Base-by-base conservation (phyloP, 495 filamentous ascomycete genomes). In the Talaromyces borbonicus region DNA sequence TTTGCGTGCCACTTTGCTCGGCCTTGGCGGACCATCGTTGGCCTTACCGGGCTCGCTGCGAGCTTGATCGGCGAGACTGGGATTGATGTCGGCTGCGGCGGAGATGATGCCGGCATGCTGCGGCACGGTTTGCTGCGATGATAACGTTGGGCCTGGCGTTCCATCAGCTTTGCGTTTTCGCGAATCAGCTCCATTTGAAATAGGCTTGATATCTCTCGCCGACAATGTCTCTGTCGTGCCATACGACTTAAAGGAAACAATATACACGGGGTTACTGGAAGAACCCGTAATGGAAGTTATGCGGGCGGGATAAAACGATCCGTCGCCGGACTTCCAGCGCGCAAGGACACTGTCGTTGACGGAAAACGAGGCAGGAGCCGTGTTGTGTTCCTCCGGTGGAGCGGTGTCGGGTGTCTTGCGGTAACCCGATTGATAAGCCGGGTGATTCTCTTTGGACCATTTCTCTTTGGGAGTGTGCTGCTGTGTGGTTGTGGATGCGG, bases 251-350 rank as follows among this genome's bases (percentile, higher is more conserved):
- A 97, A 98, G 42, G 82, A 90, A 50, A 98, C 90, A 40, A 85
- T 81, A 60, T 96, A 98, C 41, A 95, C 81, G 12, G 90, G 93
- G 26, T 83, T 83, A 43, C 79, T 83, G 15, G 82, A 81, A 4
- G 87, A 92, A 50, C 92, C 92, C 29, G 90, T 96, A 52, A 95
- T 90, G 24, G 85, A 88, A 14, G 84, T 92, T 64, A 98, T 93
- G 48, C 85, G 80, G 30, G 93, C 92, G 24, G 86, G 84, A 68
- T 97, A 97, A 72, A 90, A 95, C 6, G 75, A 73, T 56, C 85
- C 85, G 60, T 97, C 92, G 32, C 87, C 90, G 3, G 86, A 84
- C 26, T 83, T 68, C 89, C 88, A 98, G 59, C 85, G 85, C 19
- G 90, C 92, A 59, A 93, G 71, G 29, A 95, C 85, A 24, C 70